Evolutionary conservation across 768 basidiomycete genomes (phyloP).

Genomic region (Russula emetica): DNA sequence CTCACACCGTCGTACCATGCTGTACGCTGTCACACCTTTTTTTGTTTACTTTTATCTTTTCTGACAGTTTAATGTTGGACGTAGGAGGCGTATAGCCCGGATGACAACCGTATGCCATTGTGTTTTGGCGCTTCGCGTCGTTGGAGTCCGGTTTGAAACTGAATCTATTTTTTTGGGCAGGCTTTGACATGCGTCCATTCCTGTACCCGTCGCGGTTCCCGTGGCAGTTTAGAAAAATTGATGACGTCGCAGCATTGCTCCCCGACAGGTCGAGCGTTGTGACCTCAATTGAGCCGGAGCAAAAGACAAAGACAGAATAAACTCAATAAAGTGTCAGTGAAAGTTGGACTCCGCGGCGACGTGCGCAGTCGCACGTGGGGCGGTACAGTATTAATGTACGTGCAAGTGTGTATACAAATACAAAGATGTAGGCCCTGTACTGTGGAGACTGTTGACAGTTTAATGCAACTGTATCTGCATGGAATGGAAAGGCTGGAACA

Average conservation of each 20-base stretch:
- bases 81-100: conserved; percentile 93
- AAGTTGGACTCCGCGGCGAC: neutral
- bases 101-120: conserved; percentile 76
- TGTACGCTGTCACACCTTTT: conserved; percentile 42
- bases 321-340: neutral
- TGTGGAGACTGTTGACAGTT: neutral
- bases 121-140: neutral
- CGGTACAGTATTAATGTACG: neutral
- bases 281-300: conserved; percentile 3
- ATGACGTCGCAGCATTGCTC: conserved; percentile 70
- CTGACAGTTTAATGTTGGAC: neutral
- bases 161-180: conserved; percentile 38
- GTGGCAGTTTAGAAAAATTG: conserved; percentile 96
- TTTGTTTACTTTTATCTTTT: neutral
- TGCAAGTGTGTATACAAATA: neutral
- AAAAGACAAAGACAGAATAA: conserved; percentile 27
- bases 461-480: no score
- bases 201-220: conserved; percentile 92
- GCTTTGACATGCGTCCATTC: conserved; percentile 95
- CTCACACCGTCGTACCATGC: conserved; percentile 92
- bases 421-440: neutral
- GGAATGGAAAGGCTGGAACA: neutral
- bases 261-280: conserved; percentile 56
- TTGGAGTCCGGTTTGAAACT: no score
- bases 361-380: neutral